phyloP scores from a whole-genome alignment of 2,329 filamentous ascomycete genomes.

The Iodosphaeria phyllophila region DNA sequence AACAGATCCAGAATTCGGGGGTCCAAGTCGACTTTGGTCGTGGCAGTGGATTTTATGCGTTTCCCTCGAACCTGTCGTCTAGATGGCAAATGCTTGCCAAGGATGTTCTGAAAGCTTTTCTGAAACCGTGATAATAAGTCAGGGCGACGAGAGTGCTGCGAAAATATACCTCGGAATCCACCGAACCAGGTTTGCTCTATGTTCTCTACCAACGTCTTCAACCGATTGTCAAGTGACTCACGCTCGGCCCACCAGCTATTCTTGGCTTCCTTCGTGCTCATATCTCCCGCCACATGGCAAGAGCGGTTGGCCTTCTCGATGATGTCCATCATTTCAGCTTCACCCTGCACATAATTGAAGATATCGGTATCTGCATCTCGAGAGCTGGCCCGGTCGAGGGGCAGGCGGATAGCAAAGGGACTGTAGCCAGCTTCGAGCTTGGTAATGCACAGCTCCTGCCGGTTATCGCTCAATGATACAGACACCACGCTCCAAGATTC shows the following conservation, averaged over 20 bases:
- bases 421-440: conserved; percentile 56
- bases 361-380: conserved; percentile 61
- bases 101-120: conserved; percentile 55
- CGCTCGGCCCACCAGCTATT: conserved; percentile 81
- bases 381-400: conserved; percentile 64
- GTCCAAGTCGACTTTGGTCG: conserved; percentile 28
- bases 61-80: conserved; percentile 42
- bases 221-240: conserved; percentile 56
- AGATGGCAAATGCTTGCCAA: conserved; percentile 76
- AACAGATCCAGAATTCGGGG: conserved; percentile 67
- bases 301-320: conserved; percentile 67
- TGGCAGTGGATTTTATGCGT: conserved; percentile 23
- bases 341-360: conserved; percentile 70
- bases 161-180: conserved; percentile 89
- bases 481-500: conserved; percentile 71
- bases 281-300: conserved; percentile 54
- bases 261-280: conserved; percentile 56
- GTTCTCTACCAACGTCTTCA: conserved; percentile 63
- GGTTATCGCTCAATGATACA: conserved; percentile 63
- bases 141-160: conserved; percentile 44
- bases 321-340: conserved; percentile 64
- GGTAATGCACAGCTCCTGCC: conserved; percentile 75
- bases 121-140: conserved; percentile 59
- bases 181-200: conserved; percentile 91
- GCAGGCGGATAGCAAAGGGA: conserved; percentile 75